These are phyloP conservation scores for Thalassia testudinum DNA, from an alignment of 116 monocot species.

Conservation along the genomic window DNA sequence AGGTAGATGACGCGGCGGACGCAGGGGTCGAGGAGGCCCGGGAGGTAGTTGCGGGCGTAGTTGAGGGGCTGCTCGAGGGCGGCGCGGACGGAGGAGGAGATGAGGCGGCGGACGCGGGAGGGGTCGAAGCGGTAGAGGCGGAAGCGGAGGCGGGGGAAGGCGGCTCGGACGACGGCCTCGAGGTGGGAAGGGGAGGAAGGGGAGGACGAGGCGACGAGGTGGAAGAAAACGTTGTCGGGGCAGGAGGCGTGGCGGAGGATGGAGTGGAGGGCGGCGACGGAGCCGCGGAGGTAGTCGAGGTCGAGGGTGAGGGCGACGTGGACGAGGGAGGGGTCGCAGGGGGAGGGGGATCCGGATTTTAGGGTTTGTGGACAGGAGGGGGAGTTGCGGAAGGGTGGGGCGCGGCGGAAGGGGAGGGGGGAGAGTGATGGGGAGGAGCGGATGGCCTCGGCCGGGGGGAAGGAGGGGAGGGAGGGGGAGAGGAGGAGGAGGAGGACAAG, in stretches of 20 bases:
- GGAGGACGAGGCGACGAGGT: constrained; percentile 36
- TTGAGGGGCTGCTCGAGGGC: constrained; percentile 57
- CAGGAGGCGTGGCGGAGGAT: constrained; percentile 40
- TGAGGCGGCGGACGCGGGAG: constrained; percentile 20
- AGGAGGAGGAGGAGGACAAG: constrained; percentile 44
- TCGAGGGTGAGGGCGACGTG: constrained; percentile 76
- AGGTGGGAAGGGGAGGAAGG: constrained; percentile 2
- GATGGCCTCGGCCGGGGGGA: constrained; percentile 89
- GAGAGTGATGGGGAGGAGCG: constrained; percentile 7
- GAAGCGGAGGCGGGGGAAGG: constrained; percentile 40
- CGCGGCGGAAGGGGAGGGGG: constrained; percentile 24
- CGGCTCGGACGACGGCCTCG: constrained; percentile 18
- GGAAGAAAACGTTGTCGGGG: constrained; percentile 61
- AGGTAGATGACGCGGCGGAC: constrained; percentile 71
- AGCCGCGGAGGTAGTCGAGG: constrained; percentile 63
- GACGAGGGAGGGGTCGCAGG: constrained; percentile 48
- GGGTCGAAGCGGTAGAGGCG: constrained; percentile 57
- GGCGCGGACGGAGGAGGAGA: constrained; percentile 42
- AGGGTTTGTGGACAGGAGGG: neutral
- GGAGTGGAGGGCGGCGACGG: constrained; percentile 74
- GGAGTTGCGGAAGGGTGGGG: constrained; percentile 43
- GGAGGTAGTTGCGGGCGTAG: constrained; percentile 57
- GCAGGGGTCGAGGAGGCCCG: constrained; percentile 37
- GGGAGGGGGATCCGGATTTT: neutral
- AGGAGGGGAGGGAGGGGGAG: constrained; percentile 87